These are phyloP conservation scores for Phytophthora sojae DNA, from an alignment of 352 stramenopile species.

Conservation along the genomic window DNA sequence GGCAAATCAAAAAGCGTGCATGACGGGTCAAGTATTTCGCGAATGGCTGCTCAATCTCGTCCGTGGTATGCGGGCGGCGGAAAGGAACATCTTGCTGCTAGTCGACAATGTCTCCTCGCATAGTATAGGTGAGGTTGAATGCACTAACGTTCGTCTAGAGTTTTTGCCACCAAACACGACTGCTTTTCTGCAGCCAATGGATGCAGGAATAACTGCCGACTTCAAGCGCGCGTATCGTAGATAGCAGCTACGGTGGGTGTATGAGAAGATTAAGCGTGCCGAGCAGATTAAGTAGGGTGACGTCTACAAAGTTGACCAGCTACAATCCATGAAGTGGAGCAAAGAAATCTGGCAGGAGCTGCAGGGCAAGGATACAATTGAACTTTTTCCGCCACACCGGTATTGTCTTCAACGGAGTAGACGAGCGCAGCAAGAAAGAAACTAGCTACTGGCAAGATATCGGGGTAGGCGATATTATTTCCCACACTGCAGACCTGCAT, in stretches of 20 bases:
- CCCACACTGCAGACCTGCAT: not conserved
- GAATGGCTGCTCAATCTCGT: constrained; percentile 13
- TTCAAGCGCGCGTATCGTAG: constrained; percentile 13
- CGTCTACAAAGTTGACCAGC: not conserved
- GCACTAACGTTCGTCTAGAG: constrained; percentile 9
- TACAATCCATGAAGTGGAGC: no score
- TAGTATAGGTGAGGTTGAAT: not conserved
- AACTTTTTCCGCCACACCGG: constrained; percentile 17
- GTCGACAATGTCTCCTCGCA: constrained; percentile 11
- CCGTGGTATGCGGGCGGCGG: constrained; percentile 8
- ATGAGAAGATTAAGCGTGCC: constrained; percentile 9
- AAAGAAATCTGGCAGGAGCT: not conserved
- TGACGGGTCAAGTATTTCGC: not conserved
- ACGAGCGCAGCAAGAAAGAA: not conserved
- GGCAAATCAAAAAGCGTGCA: constrained; percentile 17
- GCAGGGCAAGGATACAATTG: not conserved
- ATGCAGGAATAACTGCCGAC: constrained; percentile 9
- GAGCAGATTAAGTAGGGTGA: not conserved
- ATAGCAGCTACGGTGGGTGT: constrained; percentile 1
- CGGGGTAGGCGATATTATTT: constrained; percentile 10
- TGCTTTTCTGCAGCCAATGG: constrained; percentile 8
- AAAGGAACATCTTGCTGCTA: constrained; percentile 2
- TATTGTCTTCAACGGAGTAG: constrained; percentile 16
- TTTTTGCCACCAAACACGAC: constrained; percentile 10
- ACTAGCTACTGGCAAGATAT: constrained; percentile 1